Percentiles rank a stretch among this genome's conserved stretches.
Evolutionary conservation across 441 rosid species (phyloP).

Genomic region (Isatis lusitanica): DNA sequence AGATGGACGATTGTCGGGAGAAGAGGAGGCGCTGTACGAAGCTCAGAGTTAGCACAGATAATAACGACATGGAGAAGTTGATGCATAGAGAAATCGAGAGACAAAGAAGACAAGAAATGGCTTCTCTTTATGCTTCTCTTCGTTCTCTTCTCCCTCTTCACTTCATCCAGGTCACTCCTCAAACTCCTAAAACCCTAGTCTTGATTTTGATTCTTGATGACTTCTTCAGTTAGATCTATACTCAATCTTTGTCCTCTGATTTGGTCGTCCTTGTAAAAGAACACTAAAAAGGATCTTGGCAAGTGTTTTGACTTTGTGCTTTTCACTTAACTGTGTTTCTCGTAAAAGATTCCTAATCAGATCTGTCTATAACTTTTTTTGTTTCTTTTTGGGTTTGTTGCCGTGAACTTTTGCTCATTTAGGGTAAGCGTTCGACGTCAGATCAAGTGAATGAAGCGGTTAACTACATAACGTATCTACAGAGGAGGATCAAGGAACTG

Average conservation of each 20-base stretch:
- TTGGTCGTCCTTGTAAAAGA: too few species aligned
- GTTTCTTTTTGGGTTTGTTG: too few species aligned
- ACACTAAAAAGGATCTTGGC: too few species aligned
- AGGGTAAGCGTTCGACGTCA: conserved; percentile 86
- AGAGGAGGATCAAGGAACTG: conserved; percentile 47
- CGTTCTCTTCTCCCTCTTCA: conserved; percentile 76
- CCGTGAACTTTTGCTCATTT: conserved; percentile 7
- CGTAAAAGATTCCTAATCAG: too few species aligned
- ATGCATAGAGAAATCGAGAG: conserved; percentile 70
- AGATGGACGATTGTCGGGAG: conserved; percentile 28
- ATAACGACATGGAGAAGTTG: conserved; percentile 46
- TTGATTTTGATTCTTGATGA: too few species aligned
- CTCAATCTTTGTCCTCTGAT: too few species aligned
- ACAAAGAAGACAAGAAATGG: conserved; percentile 70
- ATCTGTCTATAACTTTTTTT: too few species aligned
- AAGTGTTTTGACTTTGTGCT: too few species aligned
- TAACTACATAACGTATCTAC: conserved; percentile 57
- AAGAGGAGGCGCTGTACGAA: conserved; percentile 25
- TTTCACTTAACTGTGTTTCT: too few species aligned
- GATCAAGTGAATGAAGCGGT: conserved; percentile 81
- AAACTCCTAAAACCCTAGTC: conserved; percentile 15
- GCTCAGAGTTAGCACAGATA: conserved; percentile 8
- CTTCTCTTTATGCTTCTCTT: conserved; percentile 59
- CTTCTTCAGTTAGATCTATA: too few species aligned
- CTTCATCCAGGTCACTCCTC: conserved; percentile 48